Percentiles rank a stretch among this genome's conserved stretches.
Evolutionary conservation across 257 asterid genomes (phyloP).

Genomic region (Jaltomata sinuosa): DNA sequence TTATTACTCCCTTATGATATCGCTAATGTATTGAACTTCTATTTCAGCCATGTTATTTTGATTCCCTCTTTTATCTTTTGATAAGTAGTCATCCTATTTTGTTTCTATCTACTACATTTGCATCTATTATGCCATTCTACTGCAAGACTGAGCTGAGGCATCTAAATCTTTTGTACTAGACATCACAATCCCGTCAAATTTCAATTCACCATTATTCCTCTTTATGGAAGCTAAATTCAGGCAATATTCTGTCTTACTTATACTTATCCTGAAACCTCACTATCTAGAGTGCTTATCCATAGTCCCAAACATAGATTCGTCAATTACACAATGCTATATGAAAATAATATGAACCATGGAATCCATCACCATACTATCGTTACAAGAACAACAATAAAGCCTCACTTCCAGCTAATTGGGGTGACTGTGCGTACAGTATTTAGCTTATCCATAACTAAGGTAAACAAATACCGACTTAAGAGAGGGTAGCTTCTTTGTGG

Average conservation of each 20-base stretch:
- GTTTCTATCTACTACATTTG: background rate
- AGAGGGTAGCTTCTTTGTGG: too few species aligned
- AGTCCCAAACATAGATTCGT: background rate
- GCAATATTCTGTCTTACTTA: background rate
- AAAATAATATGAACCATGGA: background rate
- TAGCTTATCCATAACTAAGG: background rate
- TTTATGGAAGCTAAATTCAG: background rate
- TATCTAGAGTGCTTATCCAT: background rate
- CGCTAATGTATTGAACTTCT: background rate
- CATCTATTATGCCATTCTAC: background rate
- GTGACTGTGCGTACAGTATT: background rate
- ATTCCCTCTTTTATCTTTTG: background rate
- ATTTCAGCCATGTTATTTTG: background rate
- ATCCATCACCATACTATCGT: background rate
- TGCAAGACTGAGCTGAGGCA: background rate
- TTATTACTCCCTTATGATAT: background rate
- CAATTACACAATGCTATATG: background rate
- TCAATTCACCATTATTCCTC: background rate
- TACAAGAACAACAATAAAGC: background rate
- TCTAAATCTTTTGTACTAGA: background rate
- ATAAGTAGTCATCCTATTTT: background rate
- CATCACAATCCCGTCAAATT: background rate
- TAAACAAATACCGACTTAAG: background rate
- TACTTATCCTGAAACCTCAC: background rate
- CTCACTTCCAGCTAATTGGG: background rate